Base-by-base conservation (phyloP, 2,329 filamentous ascomycete genomes). In the Trichoderma lentiforme region DNA sequence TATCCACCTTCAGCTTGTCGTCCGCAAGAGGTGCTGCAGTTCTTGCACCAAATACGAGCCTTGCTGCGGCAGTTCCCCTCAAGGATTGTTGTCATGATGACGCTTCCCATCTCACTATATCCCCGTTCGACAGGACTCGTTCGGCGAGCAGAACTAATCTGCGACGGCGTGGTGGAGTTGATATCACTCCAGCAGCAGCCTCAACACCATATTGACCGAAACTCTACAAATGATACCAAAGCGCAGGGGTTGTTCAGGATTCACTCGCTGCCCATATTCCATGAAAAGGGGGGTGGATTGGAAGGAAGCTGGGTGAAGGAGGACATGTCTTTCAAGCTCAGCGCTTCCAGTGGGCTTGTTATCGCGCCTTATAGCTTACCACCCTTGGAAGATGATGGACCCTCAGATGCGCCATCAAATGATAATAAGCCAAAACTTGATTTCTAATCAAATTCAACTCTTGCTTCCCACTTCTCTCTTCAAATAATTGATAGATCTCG, bases 321-420 rank as follows among this genome's bases (percentile, higher is more conserved):
- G 78, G 94, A 98, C 81, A 88, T 97, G 81, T 94, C 94, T 5
- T 99, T 99, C 80, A 95, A 91, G 73, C 83, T 99, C 66, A 97
- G 94, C 80, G 87, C 93, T 77, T 87, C 88, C 3, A 91, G 88
- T 76, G 95, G 93, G 66, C 90, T 99, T 75, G 88, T 93, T 51
- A 94, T 99, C 74, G 93, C 91, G 77, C 94, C 94, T 0, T 98
- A 94, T 81, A 96, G 92, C 79, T 84, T 99, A 57, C 96, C 96
- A 30, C 96, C 96, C 53, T 93, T 94, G 70, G 93, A 92, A 2
- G 93, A 94, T 75, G 83, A 84, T 32, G 81, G 82, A 15, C 62
- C 73, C 78, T 79, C 82, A 53, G 79, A 86, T 3, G 87, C 82
- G 21, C 64, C 73, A 78, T 79, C 82, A 47, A 79, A 86, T 3